These are phyloP conservation scores for Coccomyxa sp. DNA, from an alignment of 139 green algal species.

Conservation along the genomic window DNA sequence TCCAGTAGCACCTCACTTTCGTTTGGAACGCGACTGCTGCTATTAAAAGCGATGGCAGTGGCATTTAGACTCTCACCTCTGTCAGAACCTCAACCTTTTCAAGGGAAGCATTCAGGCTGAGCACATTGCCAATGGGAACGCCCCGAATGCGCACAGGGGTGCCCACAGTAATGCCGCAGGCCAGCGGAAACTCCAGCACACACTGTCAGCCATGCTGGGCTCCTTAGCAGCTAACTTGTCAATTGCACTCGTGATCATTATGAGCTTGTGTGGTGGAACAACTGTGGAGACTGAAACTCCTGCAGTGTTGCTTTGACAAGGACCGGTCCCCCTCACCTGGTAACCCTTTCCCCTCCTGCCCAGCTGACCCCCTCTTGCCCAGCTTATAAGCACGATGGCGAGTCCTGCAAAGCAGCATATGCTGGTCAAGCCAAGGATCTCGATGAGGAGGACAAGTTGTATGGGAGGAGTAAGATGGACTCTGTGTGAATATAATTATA, in stretches of 20 bases:
- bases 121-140: conserved; percentile 78
- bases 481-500: neutral
- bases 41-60: neutral
- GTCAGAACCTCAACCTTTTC: conserved; percentile 86
- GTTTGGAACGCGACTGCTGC: neutral
- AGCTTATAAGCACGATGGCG: conserved; percentile 43
- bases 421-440: no score
- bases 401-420: conserved; percentile 27
- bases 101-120: conserved; percentile 83
- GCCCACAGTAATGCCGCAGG: conserved; percentile 92
- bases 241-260: neutral
- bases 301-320: neutral
- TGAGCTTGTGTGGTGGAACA: neutral
- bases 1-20: no score
- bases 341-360: conserved; percentile 48
- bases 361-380: conserved; percentile 48
- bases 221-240: neutral
- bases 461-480: neutral
- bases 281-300: neutral
- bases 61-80: conserved; percentile 37
- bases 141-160: conserved; percentile 80
- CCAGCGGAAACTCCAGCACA: conserved; percentile 84
- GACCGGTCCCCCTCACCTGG: conserved; percentile 8
- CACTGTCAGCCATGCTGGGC: neutral
- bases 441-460: neutral